Base-by-base conservation (phyloP, 805 yeast species). In the Schwanniomyces polymorphus region DNA sequence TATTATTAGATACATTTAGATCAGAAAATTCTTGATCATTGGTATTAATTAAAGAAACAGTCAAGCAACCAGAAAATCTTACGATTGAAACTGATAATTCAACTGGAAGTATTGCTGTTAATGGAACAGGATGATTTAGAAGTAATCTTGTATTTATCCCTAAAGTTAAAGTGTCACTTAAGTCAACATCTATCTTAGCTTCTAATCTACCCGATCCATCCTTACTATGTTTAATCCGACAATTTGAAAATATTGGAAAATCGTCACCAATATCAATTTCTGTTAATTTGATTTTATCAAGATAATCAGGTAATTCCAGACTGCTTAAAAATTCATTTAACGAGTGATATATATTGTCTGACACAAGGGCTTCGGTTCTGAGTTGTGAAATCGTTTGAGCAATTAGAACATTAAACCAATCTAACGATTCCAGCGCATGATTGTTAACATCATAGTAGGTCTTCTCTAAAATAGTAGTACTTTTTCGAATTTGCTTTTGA, bases 201-300 rank as follows among this genome's bases (percentile, higher is more conserved):
- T 91, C 96, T 38, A 81, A 59, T 38, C 84, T 67, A 14, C 83
- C 72, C 17, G 79, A 74, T 1, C 72, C 72, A 47, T 78, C 81
- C 18, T 78, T 78, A 46, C 80, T 77, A 50, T 82, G 83, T 51
- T 76, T 76, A 33, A 94, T 88, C 42, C 96, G 78, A 66, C 99
- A 94, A 60, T 94, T 94, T 47, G 96, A 88, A 62, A 94, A 88
- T 43, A 94, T 88, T 3, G 99, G 99, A 62, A 85, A 94, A 65
- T 91, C 97, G 61, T 90, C 88, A 28, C 99, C 99, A 47, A 94
- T 85, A 57, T 91, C 92, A 23, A 94, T 82, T 58, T 92, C 97
- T 1, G 91, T 87, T 41, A 94, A 81, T 50, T 79, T 79, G 35
- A 94, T 84, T 21, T 80, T 78, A 60, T 86, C 97, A 42, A 94